A percentile compares a stretch with the other conserved stretches of the same genome.
Evolutionary conservation across 805 yeast species (phyloP).

Genomic region (Komagataella phaffii): DNA sequence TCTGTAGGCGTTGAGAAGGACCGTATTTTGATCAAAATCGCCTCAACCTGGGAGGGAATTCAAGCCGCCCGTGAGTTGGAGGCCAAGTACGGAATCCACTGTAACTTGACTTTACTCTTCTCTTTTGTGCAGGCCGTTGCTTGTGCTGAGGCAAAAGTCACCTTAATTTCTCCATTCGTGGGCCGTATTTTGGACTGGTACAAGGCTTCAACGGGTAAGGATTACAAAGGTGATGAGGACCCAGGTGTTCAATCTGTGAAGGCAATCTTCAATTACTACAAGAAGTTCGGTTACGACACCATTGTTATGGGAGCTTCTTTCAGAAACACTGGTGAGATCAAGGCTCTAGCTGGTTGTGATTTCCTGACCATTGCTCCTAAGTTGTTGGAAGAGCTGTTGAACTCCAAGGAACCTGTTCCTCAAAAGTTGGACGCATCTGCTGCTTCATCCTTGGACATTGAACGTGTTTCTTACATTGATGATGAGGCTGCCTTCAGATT

Average conservation of each 20-base stretch:
- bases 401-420: slow-evolving; percentile 72
- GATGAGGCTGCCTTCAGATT: slow-evolving; percentile 88
- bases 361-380: slow-evolving; percentile 91
- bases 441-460: slow-evolving; percentile 41
- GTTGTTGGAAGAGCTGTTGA: slow-evolving; percentile 76
- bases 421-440: slow-evolving; percentile 57
- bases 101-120: slow-evolving; percentile 90
- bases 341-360: slow-evolving; percentile 95
- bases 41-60: slow-evolving; percentile 98
- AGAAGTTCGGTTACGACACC: slow-evolving; percentile 91
- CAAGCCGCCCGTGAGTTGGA: slow-evolving; percentile 96
- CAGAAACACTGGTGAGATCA: slow-evolving; percentile 94
- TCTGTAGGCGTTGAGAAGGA: slow-evolving; percentile 77
- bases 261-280: slow-evolving; percentile 90
- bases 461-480: slow-evolving; percentile 70
- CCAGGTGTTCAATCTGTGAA: slow-evolving; percentile 95
- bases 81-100: slow-evolving; percentile 79
- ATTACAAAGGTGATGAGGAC: slow-evolving; percentile 67
- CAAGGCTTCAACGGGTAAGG: slow-evolving; percentile 87
- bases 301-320: slow-evolving; percentile 99
- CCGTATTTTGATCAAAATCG: slow-evolving; percentile 88
- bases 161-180: slow-evolving; percentile 96
- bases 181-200: slow-evolving; percentile 99
- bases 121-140: slow-evolving; percentile 97
- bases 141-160: slow-evolving; percentile 93